Percentiles rank a stretch among this genome's conserved stretches.
Evolutionary conservation across 345 rosid genomes (phyloP).

Genomic region (Xanthoceras sorbifolium): DNA sequence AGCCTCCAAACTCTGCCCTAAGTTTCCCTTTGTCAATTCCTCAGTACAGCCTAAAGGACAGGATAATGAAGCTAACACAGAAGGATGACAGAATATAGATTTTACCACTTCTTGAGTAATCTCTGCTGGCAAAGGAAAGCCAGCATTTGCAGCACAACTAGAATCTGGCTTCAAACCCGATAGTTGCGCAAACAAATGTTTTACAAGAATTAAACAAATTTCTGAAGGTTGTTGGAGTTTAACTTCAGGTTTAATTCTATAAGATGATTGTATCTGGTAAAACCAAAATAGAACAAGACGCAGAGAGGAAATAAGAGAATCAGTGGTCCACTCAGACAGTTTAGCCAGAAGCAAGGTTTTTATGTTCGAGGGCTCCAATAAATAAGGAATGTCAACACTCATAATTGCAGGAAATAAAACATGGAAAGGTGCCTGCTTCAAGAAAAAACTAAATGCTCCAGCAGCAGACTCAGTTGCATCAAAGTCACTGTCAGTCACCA

Average conservation of each 20-base stretch:
- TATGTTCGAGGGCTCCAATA: slow-evolving; percentile 43
- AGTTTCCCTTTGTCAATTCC: slow-evolving; percentile 32
- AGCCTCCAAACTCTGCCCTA: slow-evolving; percentile 40
- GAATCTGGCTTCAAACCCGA: slow-evolving; percentile 37
- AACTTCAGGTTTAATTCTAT: slow-evolving; percentile 40
- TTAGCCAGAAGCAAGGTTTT: slow-evolving; percentile 62
- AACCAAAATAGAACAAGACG: slow-evolving; percentile 73
- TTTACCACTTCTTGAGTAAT: slow-evolving; percentile 52
- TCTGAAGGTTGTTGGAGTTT: slow-evolving; percentile 54
- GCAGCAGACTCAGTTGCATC: slow-evolving; percentile 39
- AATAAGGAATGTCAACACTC: slow-evolving; percentile 30
- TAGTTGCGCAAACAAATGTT: slow-evolving; percentile 51
- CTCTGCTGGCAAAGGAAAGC: slow-evolving; percentile 30
- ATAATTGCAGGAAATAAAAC: slow-evolving; percentile 57
- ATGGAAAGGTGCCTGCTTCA: slow-evolving; percentile 72
- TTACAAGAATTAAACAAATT: slow-evolving; percentile 59
- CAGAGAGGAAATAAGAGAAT: slow-evolving; percentile 44
- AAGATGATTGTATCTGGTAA: slow-evolving; percentile 51
- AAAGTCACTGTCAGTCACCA: slow-evolving; percentile 30
- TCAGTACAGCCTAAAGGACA: slow-evolving; percentile 47
- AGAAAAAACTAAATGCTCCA: slow-evolving; percentile 54
- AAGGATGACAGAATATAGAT: slow-evolving; percentile 70
- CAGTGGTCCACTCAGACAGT: slow-evolving; percentile 43
- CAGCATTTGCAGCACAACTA: slow-evolving; percentile 24
- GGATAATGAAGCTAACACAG: slow-evolving; percentile 42